Percentiles rank a stretch among this genome's conserved stretches.
These are phyloP conservation scores for Candida parachauliodes DNA, from an alignment of 805 yeast species.

Conservation along the genomic window DNA sequence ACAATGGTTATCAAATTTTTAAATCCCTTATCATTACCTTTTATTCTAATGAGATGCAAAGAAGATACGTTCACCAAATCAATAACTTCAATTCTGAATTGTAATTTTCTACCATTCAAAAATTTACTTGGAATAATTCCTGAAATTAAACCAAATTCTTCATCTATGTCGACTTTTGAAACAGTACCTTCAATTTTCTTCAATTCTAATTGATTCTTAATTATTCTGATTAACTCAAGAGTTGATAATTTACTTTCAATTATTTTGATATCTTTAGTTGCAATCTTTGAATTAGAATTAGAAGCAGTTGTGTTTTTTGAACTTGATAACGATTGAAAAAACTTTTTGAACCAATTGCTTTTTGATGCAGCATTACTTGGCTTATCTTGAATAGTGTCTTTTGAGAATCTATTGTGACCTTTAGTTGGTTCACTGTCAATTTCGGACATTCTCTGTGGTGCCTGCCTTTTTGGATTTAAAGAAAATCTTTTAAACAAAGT, in stretches of 20 bases:
- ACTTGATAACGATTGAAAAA: conserved; percentile 25
- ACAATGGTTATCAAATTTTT: conserved; percentile 41
- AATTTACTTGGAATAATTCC: conserved; percentile 47
- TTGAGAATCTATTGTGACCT: conserved; percentile 31
- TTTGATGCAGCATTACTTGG: conserved; percentile 10
- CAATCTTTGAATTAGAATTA: not conserved
- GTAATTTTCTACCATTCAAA: conserved; percentile 44
- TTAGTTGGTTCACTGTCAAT: not conserved
- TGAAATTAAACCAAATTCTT: conserved; percentile 39
- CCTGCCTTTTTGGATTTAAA: conserved; percentile 35
- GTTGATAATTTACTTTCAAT: conserved; percentile 32
- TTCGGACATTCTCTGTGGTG: conserved; percentile 35
- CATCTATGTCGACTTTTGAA: conserved; percentile 37
- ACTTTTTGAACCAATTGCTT: conserved; percentile 38
- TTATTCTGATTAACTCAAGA: conserved; percentile 27
- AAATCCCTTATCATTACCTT: conserved; percentile 47
- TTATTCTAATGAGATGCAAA: conserved; percentile 39
- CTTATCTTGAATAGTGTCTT: conserved; percentile 22
- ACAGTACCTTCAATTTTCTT: conserved; percentile 51
- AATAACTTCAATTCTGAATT: conserved; percentile 42
- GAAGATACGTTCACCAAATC: conserved; percentile 36
- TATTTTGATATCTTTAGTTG: conserved; percentile 23
- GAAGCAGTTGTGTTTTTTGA: conserved; percentile 3
- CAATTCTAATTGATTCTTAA: conserved; percentile 41
- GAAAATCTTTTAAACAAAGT: conserved; percentile 24